A percentile compares a stretch with the other conserved stretches of the same genome.
Evolutionary conservation across 2,329 filamentous ascomycete genomes (phyloP).

Genomic region (Alternaria metachromatica): DNA sequence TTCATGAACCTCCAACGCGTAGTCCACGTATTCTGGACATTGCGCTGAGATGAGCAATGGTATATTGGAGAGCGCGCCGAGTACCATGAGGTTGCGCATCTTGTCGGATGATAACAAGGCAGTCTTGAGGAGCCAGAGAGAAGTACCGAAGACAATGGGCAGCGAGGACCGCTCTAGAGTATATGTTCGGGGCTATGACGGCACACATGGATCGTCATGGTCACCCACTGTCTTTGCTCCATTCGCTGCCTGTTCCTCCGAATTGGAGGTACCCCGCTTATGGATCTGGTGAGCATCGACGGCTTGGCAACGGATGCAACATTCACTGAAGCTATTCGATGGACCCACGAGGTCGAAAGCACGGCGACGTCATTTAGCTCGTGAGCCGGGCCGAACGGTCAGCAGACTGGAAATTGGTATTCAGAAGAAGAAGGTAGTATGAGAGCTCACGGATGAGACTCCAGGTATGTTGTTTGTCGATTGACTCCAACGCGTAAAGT

Average conservation of each 20-base stretch:
- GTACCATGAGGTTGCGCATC: slow-evolving; percentile 31
- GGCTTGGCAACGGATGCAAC: slow-evolving; percentile 32
- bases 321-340: slow-evolving; percentile 25
- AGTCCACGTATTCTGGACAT: slow-evolving; percentile 56
- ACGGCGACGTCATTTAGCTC: slow-evolving; percentile 32
- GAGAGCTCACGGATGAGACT: background rate
- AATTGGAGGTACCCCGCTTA: slow-evolving; percentile 41
- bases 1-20: slow-evolving; percentile 50
- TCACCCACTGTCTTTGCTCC: slow-evolving; percentile 6
- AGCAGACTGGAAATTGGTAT: slow-evolving; percentile 4
- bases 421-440: slow-evolving; percentile 19
- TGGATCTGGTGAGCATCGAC: slow-evolving; percentile 29
- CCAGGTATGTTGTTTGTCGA: background rate
- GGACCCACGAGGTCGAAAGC: slow-evolving; percentile 6
- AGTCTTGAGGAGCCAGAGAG: background rate
- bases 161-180: background rate
- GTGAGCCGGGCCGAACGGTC: slow-evolving; percentile 2
- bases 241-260: slow-evolving; percentile 25
- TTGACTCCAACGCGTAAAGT: slow-evolving; percentile 3
- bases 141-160: background rate
- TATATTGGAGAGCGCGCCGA: slow-evolving; percentile 20
- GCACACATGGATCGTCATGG: background rate
- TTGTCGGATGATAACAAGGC: slow-evolving; percentile 5
- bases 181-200: background rate
- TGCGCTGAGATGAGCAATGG: slow-evolving; percentile 39